Evolutionary conservation across 2,329 filamentous ascomycete species (phyloP).

Genomic region (Fusarium sp.): DNA sequence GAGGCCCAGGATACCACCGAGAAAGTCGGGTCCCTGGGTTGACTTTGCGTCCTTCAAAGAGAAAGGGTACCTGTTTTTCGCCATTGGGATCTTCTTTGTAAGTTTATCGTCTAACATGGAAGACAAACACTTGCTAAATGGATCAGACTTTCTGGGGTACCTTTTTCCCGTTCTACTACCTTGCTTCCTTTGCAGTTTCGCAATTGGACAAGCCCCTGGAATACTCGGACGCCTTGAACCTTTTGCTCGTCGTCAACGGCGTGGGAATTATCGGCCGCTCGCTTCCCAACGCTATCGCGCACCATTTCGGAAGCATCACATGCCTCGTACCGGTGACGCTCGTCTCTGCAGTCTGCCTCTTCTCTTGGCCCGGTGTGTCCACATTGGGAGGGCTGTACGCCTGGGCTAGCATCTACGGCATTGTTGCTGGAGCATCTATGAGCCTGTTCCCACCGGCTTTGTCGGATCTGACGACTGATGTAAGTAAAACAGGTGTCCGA

Average conservation of each 20-base stretch:
- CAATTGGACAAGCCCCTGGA: neutral
- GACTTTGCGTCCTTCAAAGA: conserved; percentile 11
- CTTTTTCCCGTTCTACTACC: conserved; percentile 19
- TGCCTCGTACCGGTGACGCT: conserved; percentile 56
- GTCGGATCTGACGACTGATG: conserved; percentile 54
- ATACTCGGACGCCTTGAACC: neutral
- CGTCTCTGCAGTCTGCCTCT: conserved; percentile 41
- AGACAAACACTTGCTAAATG: neutral
- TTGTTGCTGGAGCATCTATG: conserved; percentile 63
- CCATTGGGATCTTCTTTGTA: conserved; percentile 14
- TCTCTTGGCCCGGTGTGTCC: conserved; percentile 48
- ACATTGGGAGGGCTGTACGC: conserved; percentile 43
- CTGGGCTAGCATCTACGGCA: conserved; percentile 59
- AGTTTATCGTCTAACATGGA: neutral
- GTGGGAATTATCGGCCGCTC: conserved; percentile 1
- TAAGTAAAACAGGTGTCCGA: conserved; percentile 49
- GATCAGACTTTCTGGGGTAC: conserved; percentile 4
- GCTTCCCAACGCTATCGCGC: conserved; percentile 5
- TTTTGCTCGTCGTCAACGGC: conserved; percentile 10
- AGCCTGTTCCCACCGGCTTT: conserved; percentile 63
- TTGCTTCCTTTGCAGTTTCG: conserved; percentile 4
- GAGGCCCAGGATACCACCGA: conserved; percentile 45
- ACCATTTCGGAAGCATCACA: conserved; percentile 63
- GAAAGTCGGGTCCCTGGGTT: conserved; percentile 13
- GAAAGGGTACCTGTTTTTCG: conserved; percentile 9